Conservation (phyloP, 306 rosid species). For the Trifolium dubium region DNA sequence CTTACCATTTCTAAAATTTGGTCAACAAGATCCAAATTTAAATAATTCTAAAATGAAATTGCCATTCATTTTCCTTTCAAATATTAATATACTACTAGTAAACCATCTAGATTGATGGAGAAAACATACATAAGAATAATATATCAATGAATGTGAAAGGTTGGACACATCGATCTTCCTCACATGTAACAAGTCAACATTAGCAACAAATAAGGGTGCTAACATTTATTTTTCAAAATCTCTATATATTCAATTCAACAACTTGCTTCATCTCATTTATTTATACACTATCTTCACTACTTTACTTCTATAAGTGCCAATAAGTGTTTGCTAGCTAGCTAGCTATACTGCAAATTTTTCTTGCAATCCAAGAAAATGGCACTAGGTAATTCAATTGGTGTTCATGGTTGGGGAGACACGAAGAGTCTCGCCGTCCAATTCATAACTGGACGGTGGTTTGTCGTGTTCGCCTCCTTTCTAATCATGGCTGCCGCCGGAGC, state of each 20-base stretch:
- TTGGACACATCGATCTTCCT: constrained; percentile 5
- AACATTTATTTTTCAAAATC: neutral
- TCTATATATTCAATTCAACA: neutral
- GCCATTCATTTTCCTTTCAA: neutral
- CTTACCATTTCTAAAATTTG: neutral
- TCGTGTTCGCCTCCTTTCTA: constrained; percentile 68
- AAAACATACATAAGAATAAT: neutral
- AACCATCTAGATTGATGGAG: neutral
- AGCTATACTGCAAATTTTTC: neutral
- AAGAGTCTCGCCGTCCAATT: constrained; percentile 52
- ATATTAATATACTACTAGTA: neutral
- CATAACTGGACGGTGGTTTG: constrained; percentile 75
- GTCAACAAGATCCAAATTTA: neutral
- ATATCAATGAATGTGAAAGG: constrained; percentile 25
- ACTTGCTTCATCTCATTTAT: neutral
- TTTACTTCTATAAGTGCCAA: neutral
- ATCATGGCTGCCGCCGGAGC: constrained; percentile 86
- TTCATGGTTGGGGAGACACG: constrained; percentile 34
- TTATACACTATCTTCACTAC: neutral
- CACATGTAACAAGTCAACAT: constrained; percentile 24
- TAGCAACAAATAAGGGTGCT: neutral
- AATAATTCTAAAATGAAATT: neutral
- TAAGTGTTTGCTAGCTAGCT: neutral
- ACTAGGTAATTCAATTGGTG: neutral
- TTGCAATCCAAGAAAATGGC: neutral